phyloP scores from a whole-genome alignment of 202 grass and related monocot species.

The Zoysia matrella region DNA sequence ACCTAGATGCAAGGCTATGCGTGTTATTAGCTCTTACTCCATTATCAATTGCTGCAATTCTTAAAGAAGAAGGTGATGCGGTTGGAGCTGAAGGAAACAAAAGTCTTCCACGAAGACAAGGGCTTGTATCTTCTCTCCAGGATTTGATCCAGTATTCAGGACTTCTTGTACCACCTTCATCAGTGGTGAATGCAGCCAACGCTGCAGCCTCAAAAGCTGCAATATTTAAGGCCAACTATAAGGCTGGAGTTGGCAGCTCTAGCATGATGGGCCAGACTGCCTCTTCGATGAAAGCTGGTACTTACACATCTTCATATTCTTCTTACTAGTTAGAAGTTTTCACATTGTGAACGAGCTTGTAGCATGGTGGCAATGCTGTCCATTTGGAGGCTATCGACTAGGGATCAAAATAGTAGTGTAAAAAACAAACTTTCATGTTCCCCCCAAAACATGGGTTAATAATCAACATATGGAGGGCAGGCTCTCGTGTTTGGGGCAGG shows the following conservation, averaged over 20 bases:
- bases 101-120: constrained; percentile 65
- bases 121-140: constrained; percentile 87
- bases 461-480: too few relatives aligned
- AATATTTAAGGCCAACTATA: constrained; percentile 66
- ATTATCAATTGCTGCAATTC: constrained; percentile 67
- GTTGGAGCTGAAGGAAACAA: constrained; percentile 56
- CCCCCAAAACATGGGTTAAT: too few relatives aligned
- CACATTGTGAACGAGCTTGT: background rate
- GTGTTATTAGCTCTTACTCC: constrained; percentile 88
- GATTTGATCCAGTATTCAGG: constrained; percentile 80
- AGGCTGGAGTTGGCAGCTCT: constrained; percentile 54
- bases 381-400: background rate
- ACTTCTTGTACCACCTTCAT: constrained; percentile 85
- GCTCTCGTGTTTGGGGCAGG: too few relatives aligned
- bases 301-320: constrained; percentile 32
- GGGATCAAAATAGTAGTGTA: too few relatives aligned
- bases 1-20: constrained; percentile 87
- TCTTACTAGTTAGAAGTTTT: constrained; percentile 14
- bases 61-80: constrained; percentile 80
- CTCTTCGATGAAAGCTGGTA: constrained; percentile 79
- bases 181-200: constrained; percentile 78
- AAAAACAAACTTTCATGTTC: too few relatives aligned
- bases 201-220: constrained; percentile 87
- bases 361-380: background rate
- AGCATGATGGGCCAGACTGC: constrained; percentile 60